Evolutionary conservation across 352 stramenopile species (phyloP), one percentile per base, ranked within the genome.

Genomic region (Pythium aphanidermatum): DNA sequence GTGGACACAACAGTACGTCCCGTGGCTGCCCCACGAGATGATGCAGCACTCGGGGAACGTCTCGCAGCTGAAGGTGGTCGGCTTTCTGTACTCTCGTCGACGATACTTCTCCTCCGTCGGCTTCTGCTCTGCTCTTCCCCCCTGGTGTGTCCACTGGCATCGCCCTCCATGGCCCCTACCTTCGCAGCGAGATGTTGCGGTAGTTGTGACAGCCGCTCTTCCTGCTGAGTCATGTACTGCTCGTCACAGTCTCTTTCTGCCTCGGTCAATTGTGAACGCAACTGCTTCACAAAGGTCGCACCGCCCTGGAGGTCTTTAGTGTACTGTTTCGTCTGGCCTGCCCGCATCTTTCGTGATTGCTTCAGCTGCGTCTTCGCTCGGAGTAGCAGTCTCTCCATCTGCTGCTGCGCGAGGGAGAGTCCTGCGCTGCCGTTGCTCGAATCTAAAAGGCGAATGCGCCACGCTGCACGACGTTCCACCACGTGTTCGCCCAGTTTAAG

Each of bases 301-400:
- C 77, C 77, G 17, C 72, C 72, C 9, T 68, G 64, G 9, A 86
- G 49, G 25, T 65, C 60, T 0, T 58, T 55, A 9, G 55, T 57
- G 38, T 86, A 86, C 12, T 46, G 33, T 25, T 70, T 71, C 0
- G 55, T 64, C 20, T 89, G 68, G 0, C 78, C 78, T 0, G 70
- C 58, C 17, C 78, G 71, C 67, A 83, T 86, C 30, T 80, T 78
- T 24, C 80, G 65, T 2, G 78, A 91, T 30, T 83, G 70, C 44
- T 91, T 91, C 1, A 91, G 51, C 51, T 91, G 78, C 8, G 60
- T 71, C 46, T 88, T 88, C 25, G 78, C 78, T 29, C 71, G 66
- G 8, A 91, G 56, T 12, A 91, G 57, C 21, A 91, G 51, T 17
- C 70, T 58, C 30, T 91, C 78, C 78, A 91, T 91, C 51, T 91